Evolutionary conservation across 192 early-diverging fungal genomes (phyloP).

Genomic region (Neocallimastix lanati): DNA sequence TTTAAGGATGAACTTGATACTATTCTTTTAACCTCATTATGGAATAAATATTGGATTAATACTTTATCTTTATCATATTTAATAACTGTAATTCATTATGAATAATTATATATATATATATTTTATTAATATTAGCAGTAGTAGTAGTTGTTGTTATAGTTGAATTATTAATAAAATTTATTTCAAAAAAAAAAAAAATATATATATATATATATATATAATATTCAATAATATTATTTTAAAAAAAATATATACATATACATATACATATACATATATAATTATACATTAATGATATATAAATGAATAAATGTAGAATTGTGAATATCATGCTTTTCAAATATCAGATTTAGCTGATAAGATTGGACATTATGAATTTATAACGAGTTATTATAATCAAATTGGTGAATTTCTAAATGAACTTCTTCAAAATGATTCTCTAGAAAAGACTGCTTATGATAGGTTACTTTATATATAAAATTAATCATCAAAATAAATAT

Average conservation of each 20-base stretch:
- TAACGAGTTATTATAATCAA: not conserved
- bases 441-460: not conserved
- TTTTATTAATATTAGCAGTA: no score
- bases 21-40: conserved; percentile 70
- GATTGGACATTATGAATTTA: conserved; percentile 49
- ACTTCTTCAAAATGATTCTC: not conserved
- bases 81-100: conserved; percentile 55
- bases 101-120: no score
- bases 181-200: no score
- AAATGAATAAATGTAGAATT: conserved; percentile 61
- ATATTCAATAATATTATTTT: no score
- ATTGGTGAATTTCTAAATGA: not conserved
- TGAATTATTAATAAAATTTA: no score
- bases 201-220: no score
- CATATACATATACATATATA: no score
- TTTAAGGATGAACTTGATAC: conserved; percentile 84
- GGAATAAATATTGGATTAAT: conserved; percentile 97
- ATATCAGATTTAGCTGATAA: conserved; percentile 67
- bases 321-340: conserved; percentile 55
- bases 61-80: conserved; percentile 84
- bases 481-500: no score
- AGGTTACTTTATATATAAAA: no score
- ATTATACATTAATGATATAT: no score
- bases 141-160: no score
- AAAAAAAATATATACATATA: no score